Evolutionary conservation across 2,329 filamentous ascomycete species (phyloP).

Genomic region (Aureobasidium vineae): DNA sequence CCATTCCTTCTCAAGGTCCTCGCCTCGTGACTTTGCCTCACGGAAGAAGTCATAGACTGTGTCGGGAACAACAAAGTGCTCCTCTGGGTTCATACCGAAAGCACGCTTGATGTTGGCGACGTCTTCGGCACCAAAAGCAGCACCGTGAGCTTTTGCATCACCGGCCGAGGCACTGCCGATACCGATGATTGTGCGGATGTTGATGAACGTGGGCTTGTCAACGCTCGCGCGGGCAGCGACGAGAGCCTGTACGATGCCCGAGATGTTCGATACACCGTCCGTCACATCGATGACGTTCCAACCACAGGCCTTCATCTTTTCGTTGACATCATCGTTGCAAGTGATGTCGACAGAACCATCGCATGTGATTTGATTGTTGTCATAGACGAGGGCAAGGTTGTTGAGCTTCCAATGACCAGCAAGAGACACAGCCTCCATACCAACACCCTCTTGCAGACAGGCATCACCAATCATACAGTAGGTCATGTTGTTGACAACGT

Average conservation of each 20-base stretch:
- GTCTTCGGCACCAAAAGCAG: conserved; percentile 55
- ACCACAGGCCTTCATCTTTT: conserved; percentile 56
- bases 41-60: conserved; percentile 54
- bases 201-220: conserved; percentile 56
- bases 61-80: conserved; percentile 43
- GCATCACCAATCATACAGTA: conserved; percentile 60
- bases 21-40: conserved; percentile 49
- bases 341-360: conserved; percentile 55
- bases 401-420: conserved; percentile 56
- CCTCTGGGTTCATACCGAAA: conserved; percentile 51
- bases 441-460: conserved; percentile 59
- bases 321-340: conserved; percentile 57
- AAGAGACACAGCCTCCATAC: conserved; percentile 57
- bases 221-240: conserved; percentile 37
- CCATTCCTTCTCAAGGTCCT: conserved; percentile 52
- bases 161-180: conserved; percentile 52
- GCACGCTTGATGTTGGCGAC: conserved; percentile 56
- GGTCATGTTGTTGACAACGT: conserved; percentile 53
- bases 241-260: conserved; percentile 50
- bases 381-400: conserved; percentile 58
- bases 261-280: conserved; percentile 55
- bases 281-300: conserved; percentile 56
- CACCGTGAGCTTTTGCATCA: conserved; percentile 57
- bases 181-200: conserved; percentile 57
- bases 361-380: conserved; percentile 61